Evolutionary conservation across 345 rosid genomes (phyloP).

Genomic region (Clarkia xantiana): DNA sequence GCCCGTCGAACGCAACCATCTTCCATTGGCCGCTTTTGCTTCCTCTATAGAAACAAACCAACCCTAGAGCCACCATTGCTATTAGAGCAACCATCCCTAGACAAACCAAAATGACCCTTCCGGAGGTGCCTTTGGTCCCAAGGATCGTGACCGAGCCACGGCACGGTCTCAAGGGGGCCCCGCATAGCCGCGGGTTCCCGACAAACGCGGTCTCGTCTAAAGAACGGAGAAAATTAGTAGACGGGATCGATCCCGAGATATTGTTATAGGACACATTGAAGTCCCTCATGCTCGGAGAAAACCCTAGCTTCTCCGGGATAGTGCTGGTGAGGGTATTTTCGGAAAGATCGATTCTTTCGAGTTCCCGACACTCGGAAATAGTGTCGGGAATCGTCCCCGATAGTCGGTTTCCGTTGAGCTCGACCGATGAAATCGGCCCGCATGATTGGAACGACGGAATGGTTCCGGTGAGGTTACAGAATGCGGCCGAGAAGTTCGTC

Average conservation of each 20-base stretch:
- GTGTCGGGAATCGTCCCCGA: slow-evolving; percentile 35
- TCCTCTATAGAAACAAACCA: slow-evolving; percentile 36
- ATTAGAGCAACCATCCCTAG: slow-evolving; percentile 23
- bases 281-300: slow-evolving; percentile 27
- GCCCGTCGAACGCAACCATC: slow-evolving; percentile 59
- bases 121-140: slow-evolving; percentile 34
- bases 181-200: slow-evolving; percentile 68
- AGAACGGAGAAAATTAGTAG: slow-evolving; percentile 30
- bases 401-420: slow-evolving; percentile 41
- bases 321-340: slow-evolving; percentile 49
- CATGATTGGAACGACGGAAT: slow-evolving; percentile 53
- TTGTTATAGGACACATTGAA: slow-evolving; percentile 54
- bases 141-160: slow-evolving; percentile 23
- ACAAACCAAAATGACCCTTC: slow-evolving; percentile 49
- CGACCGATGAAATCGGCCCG: slow-evolving; percentile 46
- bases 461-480: slow-evolving; percentile 46
- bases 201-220: slow-evolving; percentile 53
- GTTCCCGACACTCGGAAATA: slow-evolving; percentile 44
- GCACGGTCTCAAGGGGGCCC: slow-evolving; percentile 56
- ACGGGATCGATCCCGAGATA: slow-evolving; percentile 51
- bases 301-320: slow-evolving; percentile 37
- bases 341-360: slow-evolving; percentile 41
- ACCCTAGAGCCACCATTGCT: slow-evolving; percentile 31
- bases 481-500: slow-evolving; percentile 68
- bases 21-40: slow-evolving; percentile 48